Evolutionary conservation across 768 basidiomycete genomes (phyloP).

Genomic region (Kwoniella dejecticola): DNA sequence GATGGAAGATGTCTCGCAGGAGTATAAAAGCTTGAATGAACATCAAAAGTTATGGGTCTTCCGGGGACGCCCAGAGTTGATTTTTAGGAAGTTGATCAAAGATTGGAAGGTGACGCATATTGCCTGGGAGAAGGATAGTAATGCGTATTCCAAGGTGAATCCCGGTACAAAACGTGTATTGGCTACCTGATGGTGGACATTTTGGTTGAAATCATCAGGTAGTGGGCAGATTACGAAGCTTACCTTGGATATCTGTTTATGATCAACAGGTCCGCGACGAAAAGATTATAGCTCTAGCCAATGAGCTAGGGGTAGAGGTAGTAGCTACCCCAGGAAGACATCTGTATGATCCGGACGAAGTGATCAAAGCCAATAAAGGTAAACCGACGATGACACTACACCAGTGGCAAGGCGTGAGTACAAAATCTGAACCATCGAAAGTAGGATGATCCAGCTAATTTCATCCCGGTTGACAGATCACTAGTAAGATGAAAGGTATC

Average conservation of each 20-base stretch:
- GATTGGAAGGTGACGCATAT: constrained; percentile 57
- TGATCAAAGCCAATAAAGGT: constrained; percentile 50
- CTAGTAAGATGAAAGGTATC: constrained; percentile 45
- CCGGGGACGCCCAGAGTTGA: constrained; percentile 49
- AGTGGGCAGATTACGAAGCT: too few relatives aligned
- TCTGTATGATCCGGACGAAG: constrained; percentile 52
- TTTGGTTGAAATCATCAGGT: too few relatives aligned
- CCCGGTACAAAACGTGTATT: too few relatives aligned
- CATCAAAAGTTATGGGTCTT: constrained; percentile 53
- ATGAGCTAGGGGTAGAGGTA: constrained; percentile 49
- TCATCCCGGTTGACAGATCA: too few relatives aligned
- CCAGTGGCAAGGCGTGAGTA: constrained; percentile 52
- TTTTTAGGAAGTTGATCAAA: constrained; percentile 50
- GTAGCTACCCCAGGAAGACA: constrained; percentile 54
- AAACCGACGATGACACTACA: constrained; percentile 53
- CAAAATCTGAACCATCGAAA: too few relatives aligned
- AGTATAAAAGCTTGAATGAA: constrained; percentile 48
- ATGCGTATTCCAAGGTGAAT: constrained; percentile 48
- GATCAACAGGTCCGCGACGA: constrained; percentile 40
- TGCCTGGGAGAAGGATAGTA: constrained; percentile 52
- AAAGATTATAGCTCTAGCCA: constrained; percentile 40
- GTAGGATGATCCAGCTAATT: too few relatives aligned
- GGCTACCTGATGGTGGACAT: too few relatives aligned
- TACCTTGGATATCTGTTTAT: neutral
- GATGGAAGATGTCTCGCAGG: constrained; percentile 48